Percentiles rank a stretch among this genome's conserved stretches.
These are phyloP conservation scores for Coemansia sp. DNA, from an alignment of 192 early-diverging fungal species.

Conservation along the genomic window DNA sequence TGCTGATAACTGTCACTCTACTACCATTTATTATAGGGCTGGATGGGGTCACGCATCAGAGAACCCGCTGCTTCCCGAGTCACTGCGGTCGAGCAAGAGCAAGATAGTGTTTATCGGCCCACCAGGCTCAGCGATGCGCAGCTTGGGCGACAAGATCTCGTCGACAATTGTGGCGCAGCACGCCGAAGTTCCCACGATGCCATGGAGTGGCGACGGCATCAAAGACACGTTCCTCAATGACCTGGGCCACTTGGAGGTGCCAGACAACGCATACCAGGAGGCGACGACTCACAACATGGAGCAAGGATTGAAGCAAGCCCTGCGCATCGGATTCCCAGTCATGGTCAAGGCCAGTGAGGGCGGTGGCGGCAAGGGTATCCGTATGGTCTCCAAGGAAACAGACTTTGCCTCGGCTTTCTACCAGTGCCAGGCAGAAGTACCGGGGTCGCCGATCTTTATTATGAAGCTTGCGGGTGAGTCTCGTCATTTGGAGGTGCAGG, in stretches of 20 bases:
- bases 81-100: slow-evolving; percentile 76
- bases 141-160: slow-evolving; percentile 99
- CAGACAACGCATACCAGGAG: slow-evolving; percentile 74
- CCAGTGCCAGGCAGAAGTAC: slow-evolving; percentile 93
- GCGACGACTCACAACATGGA: slow-evolving; percentile 87
- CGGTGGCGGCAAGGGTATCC: slow-evolving; percentile 98
- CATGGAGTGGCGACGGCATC: slow-evolving; percentile 92
- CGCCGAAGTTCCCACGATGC: slow-evolving; percentile 94
- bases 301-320: slow-evolving; percentile 83
- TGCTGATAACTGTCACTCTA: not conserved
- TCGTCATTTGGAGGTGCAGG: slow-evolving; percentile 96
- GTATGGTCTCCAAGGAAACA: slow-evolving; percentile 79
- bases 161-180: slow-evolving; percentile 99
- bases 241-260: slow-evolving; percentile 78
- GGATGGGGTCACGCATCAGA: slow-evolving; percentile 99
- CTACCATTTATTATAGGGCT: slow-evolving; percentile 64
- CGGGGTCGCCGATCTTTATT: slow-evolving; percentile 97
- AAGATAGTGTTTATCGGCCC: slow-evolving; percentile 97
- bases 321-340: slow-evolving; percentile 92
- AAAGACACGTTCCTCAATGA: slow-evolving; percentile 69
- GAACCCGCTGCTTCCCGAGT: slow-evolving; percentile 94
- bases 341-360: slow-evolving; percentile 99
- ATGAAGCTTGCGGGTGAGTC: slow-evolving; percentile 97
- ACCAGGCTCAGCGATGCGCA: slow-evolving; percentile 94
- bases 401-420: slow-evolving; percentile 78